Evolutionary conservation across 2,329 filamentous ascomycete species (phyloP).

Genomic region (Colletotrichum sp.): DNA sequence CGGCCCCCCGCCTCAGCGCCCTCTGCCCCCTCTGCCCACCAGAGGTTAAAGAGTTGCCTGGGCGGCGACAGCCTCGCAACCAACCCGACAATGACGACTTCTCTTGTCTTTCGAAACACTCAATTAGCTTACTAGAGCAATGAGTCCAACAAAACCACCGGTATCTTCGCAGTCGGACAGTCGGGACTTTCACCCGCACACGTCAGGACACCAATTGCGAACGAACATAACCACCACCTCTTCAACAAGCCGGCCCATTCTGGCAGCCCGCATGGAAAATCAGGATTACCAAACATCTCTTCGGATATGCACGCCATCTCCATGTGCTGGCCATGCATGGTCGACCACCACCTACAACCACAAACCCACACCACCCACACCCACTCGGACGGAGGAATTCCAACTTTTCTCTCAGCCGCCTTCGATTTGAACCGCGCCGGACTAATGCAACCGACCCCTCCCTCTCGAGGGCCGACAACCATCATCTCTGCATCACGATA

Average conservation of each 20-base stretch:
- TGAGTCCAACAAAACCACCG: not conserved
- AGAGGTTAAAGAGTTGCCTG: conserved; percentile 46
- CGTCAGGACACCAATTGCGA: conserved; percentile 1
- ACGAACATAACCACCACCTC: not conserved
- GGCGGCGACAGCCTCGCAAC: not conserved
- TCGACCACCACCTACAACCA: not conserved
- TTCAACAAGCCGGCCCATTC: not conserved
- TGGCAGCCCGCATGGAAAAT: not conserved
- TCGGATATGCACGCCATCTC: conserved; percentile 15
- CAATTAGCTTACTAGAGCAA: not conserved
- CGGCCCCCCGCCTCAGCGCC: conserved; percentile 67
- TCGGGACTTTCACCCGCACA: not conserved
- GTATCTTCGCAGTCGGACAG: not conserved
- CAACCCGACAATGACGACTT: not conserved
- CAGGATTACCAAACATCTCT: not conserved
- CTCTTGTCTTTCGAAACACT: not conserved
- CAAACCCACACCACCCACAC: not conserved
- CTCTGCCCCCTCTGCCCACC: conserved; percentile 70
- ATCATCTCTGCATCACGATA: not conserved
- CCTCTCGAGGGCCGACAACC: not conserved
- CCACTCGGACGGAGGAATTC: not conserved
- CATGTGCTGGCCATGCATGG: conserved; percentile 16
- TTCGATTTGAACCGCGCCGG: not conserved
- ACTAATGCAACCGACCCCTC: not conserved
- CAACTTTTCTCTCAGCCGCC: not conserved